Evolutionary conservation across 2,329 filamentous ascomycete genomes (phyloP), one percentile per base, ranked within the genome.

Genomic region (Beauveria pseudobassiana): DNA sequence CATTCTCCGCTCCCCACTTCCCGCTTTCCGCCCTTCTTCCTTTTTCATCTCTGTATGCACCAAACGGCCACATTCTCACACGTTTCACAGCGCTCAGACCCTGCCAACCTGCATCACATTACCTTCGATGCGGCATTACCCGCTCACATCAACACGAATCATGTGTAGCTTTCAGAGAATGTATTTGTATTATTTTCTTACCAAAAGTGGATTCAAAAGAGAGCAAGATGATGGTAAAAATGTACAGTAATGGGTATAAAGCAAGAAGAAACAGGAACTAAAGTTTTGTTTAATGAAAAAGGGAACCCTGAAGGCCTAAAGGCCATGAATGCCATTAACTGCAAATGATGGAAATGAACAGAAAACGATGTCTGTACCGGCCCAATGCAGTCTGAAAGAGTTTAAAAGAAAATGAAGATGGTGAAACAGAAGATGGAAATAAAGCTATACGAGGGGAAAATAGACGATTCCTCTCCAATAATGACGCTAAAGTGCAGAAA

Each of bases 291-390:
- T 30, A 49, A 49, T 18, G 28, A 38, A 49, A 45, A 38, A 58
- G 59, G n/a, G n/a, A 61, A 53, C 38, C 43, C 56, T 22, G 38
- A 38, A 61, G 38, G 50, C 58, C 58, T 22, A 28, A 38, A 61
- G 38, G 50, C 58, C 58, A 60, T 60, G 49, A 60, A 60, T 53
- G 58, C 54, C 50, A 48, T 60, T 20, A 53, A 55, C 59, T 22
- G 26, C 34, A 50, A 48, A 45, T 14, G 34, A 53, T 14, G 26
- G 58, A 38, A 28, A 43, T 28, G n/a, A 51, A 45, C 34, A 14
- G 34, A 38, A 38, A 14, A 38, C 14, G 16, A 48, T 50, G 58
- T 54, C 34, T 38, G 20, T 51, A 48, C 53, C 46, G 20, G n/a
- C 58, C 58, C 58, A 40, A 60, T 60, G 58, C 48, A 60, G 24